Base-by-base conservation (phyloP, 768 basidiomycete genomes). In the Lactifluus rugatus region DNA sequence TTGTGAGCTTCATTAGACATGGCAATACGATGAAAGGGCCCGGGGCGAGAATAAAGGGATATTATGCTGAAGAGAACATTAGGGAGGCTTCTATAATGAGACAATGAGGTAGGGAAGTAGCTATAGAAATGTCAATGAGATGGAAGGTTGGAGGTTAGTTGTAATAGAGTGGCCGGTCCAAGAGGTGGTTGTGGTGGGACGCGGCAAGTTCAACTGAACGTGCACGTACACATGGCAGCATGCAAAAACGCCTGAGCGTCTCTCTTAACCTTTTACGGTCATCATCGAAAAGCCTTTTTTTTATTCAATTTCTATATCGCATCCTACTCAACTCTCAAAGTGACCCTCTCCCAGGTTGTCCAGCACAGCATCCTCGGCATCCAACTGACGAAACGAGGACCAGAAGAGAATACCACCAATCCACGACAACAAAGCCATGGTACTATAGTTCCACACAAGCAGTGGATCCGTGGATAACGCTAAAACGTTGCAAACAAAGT, bases 371-470 rank as follows among this genome's bases (percentile, higher is more conserved):
- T 88, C 86, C 50, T 80, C 72, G 7, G 69, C 66, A 65, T 87
- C 85, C 48, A 87, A 73, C 14, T 75, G 68, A 58, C 79, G 73
- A 49, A 81, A 75, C n/a, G 73, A 70, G 58, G 77, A 25, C 72
- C 71, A 77, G 68, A 88, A 83, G 8, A 78, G 2, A 54, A 75
- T 42, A 3, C 83, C 85, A 1, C 78, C 71, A 47, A 80, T 41
- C 4, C 67, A 73, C 1, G 81, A 77, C 13, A 86, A 69, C 17
- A 76, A 74, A 17, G 66, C 83, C 75, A 84, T 77, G 8, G 74
- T 66, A 32, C 73, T 73, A 63, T 89, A 88, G 68, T 85, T 85
- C 84, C 84, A 84, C 3, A 87, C 78, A 2, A 89, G 75, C 32
- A 83, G 66, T 3, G 84, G 87, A 65, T 89, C 87, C 16, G 70